Base-by-base conservation (phyloP, 257 asterid species). In the Buddleja alternifolia region DNA sequence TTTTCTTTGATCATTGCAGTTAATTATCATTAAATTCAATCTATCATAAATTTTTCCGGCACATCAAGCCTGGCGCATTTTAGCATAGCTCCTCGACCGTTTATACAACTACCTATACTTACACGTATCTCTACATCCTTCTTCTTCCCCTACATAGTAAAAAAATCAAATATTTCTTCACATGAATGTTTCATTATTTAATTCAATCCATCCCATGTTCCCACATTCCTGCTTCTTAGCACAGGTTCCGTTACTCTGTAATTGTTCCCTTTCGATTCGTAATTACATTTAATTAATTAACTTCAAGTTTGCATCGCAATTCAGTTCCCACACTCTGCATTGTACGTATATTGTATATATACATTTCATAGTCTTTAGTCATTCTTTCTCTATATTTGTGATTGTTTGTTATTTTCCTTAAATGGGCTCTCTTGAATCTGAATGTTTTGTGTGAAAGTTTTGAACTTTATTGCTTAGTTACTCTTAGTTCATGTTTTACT, bases 371-470 rank as follows among this genome's bases (percentile, higher is more conserved):
- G 21, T 41, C 63, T 78, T 67, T 62, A 63, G 19, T 56, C 46
- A 21, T 73, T 71, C 45, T 56, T 71, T 60, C 42, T 70, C 66
- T 41, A 6, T 21, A 61, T 46, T 40, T 50, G 52, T 34, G 68
- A 24, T 73, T 66, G 63, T 58, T 66, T 40, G 24, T 53, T 66
- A 32, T 68, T 78, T 67, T 46, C 62, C 66, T 62, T 58, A 52
- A 70, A 62, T 66, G 81, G 86, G 81, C 70, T 73, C 60, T 76
- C 71, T 77, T 64, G 76, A 76, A 80, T 85, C 81, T 76, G 75
- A 54, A 45, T 78, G 77, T 64, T 79, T 77, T 54, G 23, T 55
- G 46, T 74, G 71, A 69, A 71, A 75, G 79, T 29, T 64, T 61
- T 15, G n/a, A 37, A 3, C 81, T 79, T 79, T 79, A 65, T 71